Conservation (phyloP, 148 eudicot species). For the Nepenthes gracilis region DNA sequence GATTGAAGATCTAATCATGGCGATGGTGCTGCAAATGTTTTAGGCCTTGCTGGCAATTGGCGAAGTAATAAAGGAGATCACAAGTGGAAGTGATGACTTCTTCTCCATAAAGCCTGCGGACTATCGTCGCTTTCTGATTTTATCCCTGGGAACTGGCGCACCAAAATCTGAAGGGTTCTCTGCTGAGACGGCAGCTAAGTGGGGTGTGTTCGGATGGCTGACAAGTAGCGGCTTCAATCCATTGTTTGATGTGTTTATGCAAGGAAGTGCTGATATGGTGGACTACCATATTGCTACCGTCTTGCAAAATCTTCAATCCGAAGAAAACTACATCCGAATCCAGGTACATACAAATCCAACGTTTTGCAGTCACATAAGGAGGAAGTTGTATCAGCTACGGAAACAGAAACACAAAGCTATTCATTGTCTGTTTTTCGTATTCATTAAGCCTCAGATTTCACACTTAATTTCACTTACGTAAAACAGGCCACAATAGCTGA, state of each 20-base stretch:
- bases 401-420: neutral
- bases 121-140: slow-evolving; percentile 25
- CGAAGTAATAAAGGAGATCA: slow-evolving; percentile 37
- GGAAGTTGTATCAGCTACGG: neutral
- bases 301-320: slow-evolving; percentile 18
- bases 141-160: slow-evolving; percentile 52
- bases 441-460: too few relatives aligned
- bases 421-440: too few relatives aligned
- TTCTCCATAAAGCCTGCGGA: slow-evolving; percentile 30
- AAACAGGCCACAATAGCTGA: too few relatives aligned
- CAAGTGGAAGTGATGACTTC: slow-evolving; percentile 17
- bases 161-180: slow-evolving; percentile 18
- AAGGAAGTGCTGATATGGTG: slow-evolving; percentile 24
- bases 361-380: neutral
- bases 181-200: slow-evolving; percentile 27
- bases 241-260: slow-evolving; percentile 11
- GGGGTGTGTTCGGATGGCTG: slow-evolving; percentile 33
- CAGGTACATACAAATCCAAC: slow-evolving; percentile 9
- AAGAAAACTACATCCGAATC: slow-evolving; percentile 27
- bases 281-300: slow-evolving; percentile 19
- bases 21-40: neutral
- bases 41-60: slow-evolving; percentile 41
- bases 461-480: too few relatives aligned
- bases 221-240: slow-evolving; percentile 19
- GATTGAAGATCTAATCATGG: neutral